These are phyloP conservation scores for Ganoderma multipileum DNA, from an alignment of 1,284 basidiomycete genomes.

Conservation along the genomic window DNA sequence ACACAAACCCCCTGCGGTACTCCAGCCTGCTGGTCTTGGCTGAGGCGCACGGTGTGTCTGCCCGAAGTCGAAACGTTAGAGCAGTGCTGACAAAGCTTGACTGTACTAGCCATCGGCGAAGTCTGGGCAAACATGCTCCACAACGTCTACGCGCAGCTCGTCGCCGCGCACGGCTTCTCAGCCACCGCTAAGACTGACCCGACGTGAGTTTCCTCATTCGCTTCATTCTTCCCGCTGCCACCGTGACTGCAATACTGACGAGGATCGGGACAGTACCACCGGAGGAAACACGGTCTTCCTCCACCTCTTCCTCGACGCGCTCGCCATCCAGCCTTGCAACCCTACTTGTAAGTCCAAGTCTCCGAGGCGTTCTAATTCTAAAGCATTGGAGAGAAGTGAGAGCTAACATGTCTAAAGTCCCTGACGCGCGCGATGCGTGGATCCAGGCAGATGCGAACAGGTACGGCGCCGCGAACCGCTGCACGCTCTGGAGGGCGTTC, in stretches of 20 bases:
- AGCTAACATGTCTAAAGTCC: conserved; percentile 15
- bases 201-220: conserved; percentile 28
- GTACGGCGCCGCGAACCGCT: conserved; percentile 53
- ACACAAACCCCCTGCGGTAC: conserved; percentile 33
- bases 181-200: conserved; percentile 43
- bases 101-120: no score
- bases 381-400: not conserved
- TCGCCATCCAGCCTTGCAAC: conserved; percentile 30
- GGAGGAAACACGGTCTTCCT: conserved; percentile 56
- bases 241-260: conserved; percentile 31
- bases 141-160: conserved; percentile 57
- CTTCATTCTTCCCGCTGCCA: not conserved
- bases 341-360: conserved; percentile 4
- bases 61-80: no score
- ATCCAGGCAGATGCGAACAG: conserved; percentile 61
- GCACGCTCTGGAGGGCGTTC: conserved; percentile 54
- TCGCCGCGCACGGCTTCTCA: conserved; percentile 50
- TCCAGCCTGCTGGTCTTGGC: conserved; percentile 42
- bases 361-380: no score
- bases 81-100: no score
- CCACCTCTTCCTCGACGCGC: conserved; percentile 55
- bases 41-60: no score
- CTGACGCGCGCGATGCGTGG: conserved; percentile 55
- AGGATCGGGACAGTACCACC: conserved; percentile 29
- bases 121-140: conserved; percentile 62